Conservation (phyloP, 78 protist species). For the Speleostelium caveatum region DNA sequence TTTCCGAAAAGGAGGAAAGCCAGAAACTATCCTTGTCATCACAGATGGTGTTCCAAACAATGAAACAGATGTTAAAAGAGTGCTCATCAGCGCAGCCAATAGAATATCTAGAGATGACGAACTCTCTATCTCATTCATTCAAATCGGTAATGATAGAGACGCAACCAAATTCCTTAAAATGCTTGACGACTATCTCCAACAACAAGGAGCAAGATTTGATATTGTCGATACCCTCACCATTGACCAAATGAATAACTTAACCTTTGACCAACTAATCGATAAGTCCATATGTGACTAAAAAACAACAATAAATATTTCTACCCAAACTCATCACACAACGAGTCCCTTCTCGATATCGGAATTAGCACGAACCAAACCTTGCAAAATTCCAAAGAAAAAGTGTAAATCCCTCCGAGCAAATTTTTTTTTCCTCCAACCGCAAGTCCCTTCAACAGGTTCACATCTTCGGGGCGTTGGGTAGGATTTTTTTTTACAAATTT, state of each 20-base stretch:
- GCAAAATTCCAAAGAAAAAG: no score
- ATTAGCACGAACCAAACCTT: no score
- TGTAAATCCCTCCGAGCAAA: no score
- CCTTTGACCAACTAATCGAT: conserved; percentile 61
- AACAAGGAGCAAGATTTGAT: conserved; percentile 71
- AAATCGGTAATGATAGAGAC: conserved; percentile 71
- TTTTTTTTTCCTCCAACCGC: no score
- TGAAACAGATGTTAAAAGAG: conserved; percentile 34
- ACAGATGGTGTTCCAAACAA: conserved; percentile 84
- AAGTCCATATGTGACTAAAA: conserved; percentile 65
- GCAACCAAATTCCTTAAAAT: conserved; percentile 69
- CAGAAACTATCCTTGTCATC: conserved; percentile 80
- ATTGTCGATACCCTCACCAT: conserved; percentile 54
- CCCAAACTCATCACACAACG: no score
- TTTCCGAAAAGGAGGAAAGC: conserved; percentile 19
- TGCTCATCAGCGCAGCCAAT: conserved; percentile 19
- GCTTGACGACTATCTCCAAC: conserved; percentile 38
- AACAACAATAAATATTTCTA: neutral
- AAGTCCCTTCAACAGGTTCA: no score
- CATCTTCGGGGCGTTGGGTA: no score
- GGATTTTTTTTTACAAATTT: no score
- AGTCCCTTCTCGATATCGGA: no score
- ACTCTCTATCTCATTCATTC: conserved; percentile 81
- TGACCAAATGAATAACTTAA: conserved; percentile 29
- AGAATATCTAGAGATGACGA: conserved; percentile 65